phyloP scores from a whole-genome alignment of 2,329 filamentous ascomycete genomes.

The Ophiostoma australiae region DNA sequence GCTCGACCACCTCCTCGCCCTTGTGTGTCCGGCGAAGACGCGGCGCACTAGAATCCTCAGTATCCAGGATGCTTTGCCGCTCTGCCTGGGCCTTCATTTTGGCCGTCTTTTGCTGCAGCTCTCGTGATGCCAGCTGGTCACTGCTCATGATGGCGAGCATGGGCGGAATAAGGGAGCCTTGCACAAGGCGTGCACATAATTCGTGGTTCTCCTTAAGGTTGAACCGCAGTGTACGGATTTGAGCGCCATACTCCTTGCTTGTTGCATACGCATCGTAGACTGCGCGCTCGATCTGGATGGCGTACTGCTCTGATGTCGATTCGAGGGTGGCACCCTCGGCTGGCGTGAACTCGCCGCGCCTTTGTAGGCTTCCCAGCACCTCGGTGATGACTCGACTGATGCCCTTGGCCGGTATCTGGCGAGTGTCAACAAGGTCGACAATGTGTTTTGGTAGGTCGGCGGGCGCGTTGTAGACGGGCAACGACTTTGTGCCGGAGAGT shows the following conservation, averaged over 20 bases:
- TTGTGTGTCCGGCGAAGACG: conserved; percentile 88
- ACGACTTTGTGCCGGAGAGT: conserved; percentile 46
- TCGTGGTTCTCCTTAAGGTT: conserved; percentile 87
- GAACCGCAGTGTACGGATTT: conserved; percentile 72
- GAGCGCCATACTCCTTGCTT: conserved; percentile 50
- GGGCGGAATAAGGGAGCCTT: conserved; percentile 64
- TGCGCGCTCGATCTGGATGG: conserved; percentile 73
- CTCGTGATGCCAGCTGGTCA: conserved; percentile 87
- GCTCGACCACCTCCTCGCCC: conserved; percentile 83
- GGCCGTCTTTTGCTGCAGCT: conserved; percentile 72
- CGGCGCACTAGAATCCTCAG: conserved; percentile 64
- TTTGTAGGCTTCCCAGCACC: conserved; percentile 61
- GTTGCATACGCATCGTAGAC: conserved; percentile 53
- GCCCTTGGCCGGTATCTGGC: conserved; percentile 64
- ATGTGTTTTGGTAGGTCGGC: conserved; percentile 49
- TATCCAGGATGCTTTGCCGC: conserved; percentile 78
- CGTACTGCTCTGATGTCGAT: conserved; percentile 62
- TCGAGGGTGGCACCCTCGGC: conserved; percentile 60
- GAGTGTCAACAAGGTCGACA: conserved; percentile 54
- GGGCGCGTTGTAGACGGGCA: conserved; percentile 46
- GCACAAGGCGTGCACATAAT: conserved; percentile 70
- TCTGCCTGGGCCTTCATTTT: conserved; percentile 73
- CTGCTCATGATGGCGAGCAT: conserved; percentile 81
- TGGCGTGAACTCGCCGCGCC: conserved; percentile 58
- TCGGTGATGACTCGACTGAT: conserved; percentile 65